Evolutionary conservation across 495 filamentous ascomycete species (phyloP).

Genomic region (Penicillium goetzii): DNA sequence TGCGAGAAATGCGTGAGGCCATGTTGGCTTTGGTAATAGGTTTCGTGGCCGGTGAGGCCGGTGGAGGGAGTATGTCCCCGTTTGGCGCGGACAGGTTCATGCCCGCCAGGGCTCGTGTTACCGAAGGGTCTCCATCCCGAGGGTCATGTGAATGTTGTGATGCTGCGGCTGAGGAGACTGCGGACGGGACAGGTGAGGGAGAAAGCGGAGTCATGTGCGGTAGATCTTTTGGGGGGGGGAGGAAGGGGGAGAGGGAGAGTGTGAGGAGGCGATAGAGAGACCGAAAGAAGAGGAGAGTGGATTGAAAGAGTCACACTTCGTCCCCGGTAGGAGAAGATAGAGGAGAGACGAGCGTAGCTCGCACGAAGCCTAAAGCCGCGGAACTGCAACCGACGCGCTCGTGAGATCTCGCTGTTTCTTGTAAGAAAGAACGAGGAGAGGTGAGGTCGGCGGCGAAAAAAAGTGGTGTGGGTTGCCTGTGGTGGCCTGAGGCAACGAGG

Average conservation of each 20-base stretch:
- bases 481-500: constrained; percentile 41
- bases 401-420: constrained; percentile 4
- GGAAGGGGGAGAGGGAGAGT: constrained; percentile 8
- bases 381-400: constrained; percentile 11
- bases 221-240: constrained; percentile 21
- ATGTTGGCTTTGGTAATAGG: constrained; percentile 54
- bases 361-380: constrained; percentile 26
- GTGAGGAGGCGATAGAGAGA: constrained; percentile 4
- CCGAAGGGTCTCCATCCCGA: constrained; percentile 49
- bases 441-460: constrained; percentile 33
- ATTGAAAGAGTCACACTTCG: constrained; percentile 18
- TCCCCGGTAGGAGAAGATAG: constrained; percentile 15
- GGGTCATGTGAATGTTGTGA: constrained; percentile 46
- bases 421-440: constrained; percentile 17
- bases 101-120: constrained; percentile 53
- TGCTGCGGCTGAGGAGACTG: constrained; percentile 49
- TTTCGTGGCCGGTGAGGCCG: constrained; percentile 40
- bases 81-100: constrained; percentile 48
- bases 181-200: constrained; percentile 49
- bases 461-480: constrained; percentile 26
- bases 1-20: constrained; percentile 61
- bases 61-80: constrained; percentile 38
- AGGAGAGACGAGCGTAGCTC: constrained; percentile 25
- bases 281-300: constrained; percentile 11
- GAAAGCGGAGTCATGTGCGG: constrained; percentile 55